phyloP scores from a whole-genome alignment of 768 basidiomycete species.

The Rhodocollybia butyracea region DNA sequence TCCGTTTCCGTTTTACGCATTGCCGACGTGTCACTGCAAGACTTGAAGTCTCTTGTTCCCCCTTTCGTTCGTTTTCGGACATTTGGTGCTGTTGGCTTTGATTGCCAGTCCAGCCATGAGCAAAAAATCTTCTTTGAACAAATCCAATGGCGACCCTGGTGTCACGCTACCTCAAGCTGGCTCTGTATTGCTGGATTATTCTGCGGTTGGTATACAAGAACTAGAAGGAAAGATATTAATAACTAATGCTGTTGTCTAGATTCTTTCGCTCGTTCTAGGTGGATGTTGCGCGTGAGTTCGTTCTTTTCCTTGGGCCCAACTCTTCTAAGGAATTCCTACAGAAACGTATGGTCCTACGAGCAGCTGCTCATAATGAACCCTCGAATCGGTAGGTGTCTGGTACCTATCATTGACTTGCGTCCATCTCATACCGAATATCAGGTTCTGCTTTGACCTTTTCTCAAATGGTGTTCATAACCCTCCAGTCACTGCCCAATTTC shows the following conservation, averaged over 20 bases:
- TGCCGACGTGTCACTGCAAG: constrained; percentile 1
- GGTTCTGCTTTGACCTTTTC: constrained; percentile 83
- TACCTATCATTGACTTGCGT: neutral
- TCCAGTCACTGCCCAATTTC: constrained; percentile 65
- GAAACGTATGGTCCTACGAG: constrained; percentile 80
- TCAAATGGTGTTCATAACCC: constrained; percentile 77
- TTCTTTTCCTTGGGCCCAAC: neutral
- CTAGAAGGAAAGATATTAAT: neutral
- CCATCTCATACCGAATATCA: constrained; percentile 18
- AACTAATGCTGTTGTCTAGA: constrained; percentile 21
- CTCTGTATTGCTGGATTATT: constrained; percentile 37
- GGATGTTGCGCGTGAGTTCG: constrained; percentile 78
- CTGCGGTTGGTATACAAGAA: constrained; percentile 21
- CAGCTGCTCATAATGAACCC: constrained; percentile 68
- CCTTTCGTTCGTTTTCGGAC: neutral
- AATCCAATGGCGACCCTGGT: constrained; percentile 15
- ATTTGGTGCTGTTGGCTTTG: neutral
- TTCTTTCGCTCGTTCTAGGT: constrained; percentile 67
- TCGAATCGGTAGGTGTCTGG: constrained; percentile 49
- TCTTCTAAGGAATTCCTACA: constrained; percentile 22
- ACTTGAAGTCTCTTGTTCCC: neutral
- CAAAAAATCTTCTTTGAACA: neutral
- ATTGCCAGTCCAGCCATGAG: neutral
- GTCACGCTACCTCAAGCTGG: constrained; percentile 26
- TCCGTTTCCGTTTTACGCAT: neutral